Percentiles rank a stretch among this genome's conserved stretches.
Evolutionary conservation across 169 alveolate genomes (phyloP).

Genomic region (Plasmodium ovale): DNA sequence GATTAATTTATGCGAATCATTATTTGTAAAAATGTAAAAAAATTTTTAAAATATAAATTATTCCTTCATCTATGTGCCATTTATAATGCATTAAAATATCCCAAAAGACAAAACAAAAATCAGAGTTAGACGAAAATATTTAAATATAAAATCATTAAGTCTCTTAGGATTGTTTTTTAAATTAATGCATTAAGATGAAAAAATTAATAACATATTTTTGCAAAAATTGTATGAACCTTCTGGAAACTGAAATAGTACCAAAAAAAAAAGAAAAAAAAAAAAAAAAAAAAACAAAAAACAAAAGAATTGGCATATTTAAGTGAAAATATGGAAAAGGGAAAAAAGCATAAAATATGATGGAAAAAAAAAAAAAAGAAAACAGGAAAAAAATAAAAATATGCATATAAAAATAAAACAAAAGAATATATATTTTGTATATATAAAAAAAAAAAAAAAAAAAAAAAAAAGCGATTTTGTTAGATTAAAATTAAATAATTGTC

Average conservation of each 20-base stretch:
- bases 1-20: slow-evolving; percentile 23
- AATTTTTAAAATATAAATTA: not conserved
- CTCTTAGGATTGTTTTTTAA: too few relatives aligned
- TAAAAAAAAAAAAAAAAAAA: not conserved
- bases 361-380: not conserved
- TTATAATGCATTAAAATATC: slow-evolving; percentile 6
- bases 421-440: not conserved
- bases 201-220: not conserved
- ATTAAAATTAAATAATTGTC: not conserved
- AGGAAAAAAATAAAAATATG: not conserved
- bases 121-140: not conserved
- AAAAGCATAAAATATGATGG: not conserved
- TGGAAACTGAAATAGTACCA: not conserved
- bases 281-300: not conserved
- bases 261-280: slow-evolving; percentile 10
- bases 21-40: slow-evolving; percentile 22
- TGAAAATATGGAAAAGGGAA: not conserved
- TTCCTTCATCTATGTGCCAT: slow-evolving; percentile 1
- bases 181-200: not conserved
- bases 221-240: slow-evolving; percentile 6
- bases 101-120: not conserved
- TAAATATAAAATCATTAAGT: not conserved
- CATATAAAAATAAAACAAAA: not conserved
- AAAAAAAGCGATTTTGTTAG: not conserved
- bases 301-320: not conserved